Conservation (phyloP, 2,329 filamentous ascomycete genomes). For the Aureobasidium sp. region DNA sequence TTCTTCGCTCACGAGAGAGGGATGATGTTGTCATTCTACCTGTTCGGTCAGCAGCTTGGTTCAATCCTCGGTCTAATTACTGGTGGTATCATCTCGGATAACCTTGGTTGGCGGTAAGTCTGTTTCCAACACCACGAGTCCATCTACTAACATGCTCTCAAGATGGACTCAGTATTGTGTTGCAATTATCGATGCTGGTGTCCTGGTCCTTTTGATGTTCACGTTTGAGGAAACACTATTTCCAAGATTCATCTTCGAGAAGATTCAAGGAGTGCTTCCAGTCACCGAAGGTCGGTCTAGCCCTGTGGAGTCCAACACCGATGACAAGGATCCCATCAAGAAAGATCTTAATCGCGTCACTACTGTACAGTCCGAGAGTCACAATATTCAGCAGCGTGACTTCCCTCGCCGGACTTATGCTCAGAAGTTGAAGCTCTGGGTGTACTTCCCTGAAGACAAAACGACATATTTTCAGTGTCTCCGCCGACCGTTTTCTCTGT, state of each 20-base stretch:
- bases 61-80: slow-evolving; percentile 33
- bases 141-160: background rate
- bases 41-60: slow-evolving; percentile 36
- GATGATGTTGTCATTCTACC: slow-evolving; percentile 31
- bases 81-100: slow-evolving; percentile 31
- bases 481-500: slow-evolving; percentile 34
- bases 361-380: background rate
- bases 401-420: slow-evolving; percentile 19
- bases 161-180: slow-evolving; percentile 30
- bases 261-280: background rate
- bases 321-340: background rate
- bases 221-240: slow-evolving; percentile 34
- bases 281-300: background rate
- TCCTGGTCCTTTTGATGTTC: slow-evolving; percentile 20
- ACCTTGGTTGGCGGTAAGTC: slow-evolving; percentile 26
- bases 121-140: background rate
- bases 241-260: slow-evolving; percentile 27
- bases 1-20: slow-evolving; percentile 35
- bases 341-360: background rate
- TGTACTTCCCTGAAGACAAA: slow-evolving; percentile 28
- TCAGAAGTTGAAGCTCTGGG: slow-evolving; percentile 23
- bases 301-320: background rate
- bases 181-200: slow-evolving; percentile 24
- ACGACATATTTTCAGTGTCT: slow-evolving; percentile 36
- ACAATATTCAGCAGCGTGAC: background rate